Evolutionary conservation across 2,329 filamentous ascomycete genomes (phyloP), one percentile per base, ranked within the genome.

Genomic region (Rutstroemia sp.): DNA sequence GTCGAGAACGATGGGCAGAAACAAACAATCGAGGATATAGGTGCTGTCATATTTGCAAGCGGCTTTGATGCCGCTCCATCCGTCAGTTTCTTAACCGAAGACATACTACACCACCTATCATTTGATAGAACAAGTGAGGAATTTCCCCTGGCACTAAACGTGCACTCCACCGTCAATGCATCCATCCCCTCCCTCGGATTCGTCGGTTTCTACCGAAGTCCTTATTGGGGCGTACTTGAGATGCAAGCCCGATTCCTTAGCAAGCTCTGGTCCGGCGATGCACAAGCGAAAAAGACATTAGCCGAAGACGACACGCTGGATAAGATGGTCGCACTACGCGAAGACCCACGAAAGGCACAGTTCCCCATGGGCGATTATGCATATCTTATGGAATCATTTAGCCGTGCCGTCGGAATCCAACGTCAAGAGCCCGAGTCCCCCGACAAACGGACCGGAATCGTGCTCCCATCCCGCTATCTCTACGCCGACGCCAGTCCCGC

Each of bases 171-270:
- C 0, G 75, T 85, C 55, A 81, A 85, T 57, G 77, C 79, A 0
- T 72, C 75, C 0, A 70, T 91, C 0, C 79, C 85, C 0, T 80
- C 79, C 5, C 72, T 94, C 0, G 88, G 87, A 0, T 92, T 94
- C 64, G 85, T 94, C 1, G 90, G 90, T 0, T 90, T 91, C 71
- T 95, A 95, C 67, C 80, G 90, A 59, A 87, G 87, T 0, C 88
- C 89, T 0, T 94, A 90, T 69, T 95, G 90, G 90, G 87, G 87
- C 1, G 83, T 91, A 0, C 90, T 92, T 79, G 89, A 94, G 69
- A 88, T 91, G 86, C 90, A 95, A 71, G 85, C 89, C 2, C 80
- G 86, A 1, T 79, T 88, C 59, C 73, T 92, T 5, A 77, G 84
- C 0, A 70, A 78, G 12, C 68, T 82, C 10, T 92, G 88, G 86